Evolutionary conservation across 164 flowering plant genomes (phyloP), one percentile per base, ranked within the genome.

Genomic region (Umbellularia californica): DNA sequence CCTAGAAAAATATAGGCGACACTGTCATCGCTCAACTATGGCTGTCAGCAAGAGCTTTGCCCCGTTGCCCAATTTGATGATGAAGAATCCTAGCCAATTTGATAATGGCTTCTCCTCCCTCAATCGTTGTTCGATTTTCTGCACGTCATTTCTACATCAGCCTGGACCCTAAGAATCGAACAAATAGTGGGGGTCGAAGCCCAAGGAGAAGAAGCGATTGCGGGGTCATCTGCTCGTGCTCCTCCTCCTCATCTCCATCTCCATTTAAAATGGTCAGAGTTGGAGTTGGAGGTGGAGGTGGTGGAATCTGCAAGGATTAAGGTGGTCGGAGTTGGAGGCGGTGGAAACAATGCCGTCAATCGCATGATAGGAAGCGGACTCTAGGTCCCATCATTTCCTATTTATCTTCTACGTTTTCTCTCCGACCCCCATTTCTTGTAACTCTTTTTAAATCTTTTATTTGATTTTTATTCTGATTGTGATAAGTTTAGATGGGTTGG

Each of bases 321-420:
- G 86, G 98, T 95, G n/a, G 85, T 95, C 1, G 97, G 99, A 15
- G 97, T 95, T 76, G 98, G 99, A 52, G 99, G 99, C 0, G 99
- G 99, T 20, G 98, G 99, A 33, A 95, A 95, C 83, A 95, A 95
- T 87, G 99, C 98, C 64, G 89, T 95, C 73, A 95, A 95, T 80
- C 90, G 97, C 77, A 95, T 93, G 99, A 90, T 93, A 84, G 90
- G 92, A 30, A 90, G 96, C 74, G 99, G 95, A 55, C 84, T 95
- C 58, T 90, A 93, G 86, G 98, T 90, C 5, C 5, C 71, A 28
- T 28, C 30, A 68, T 77, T 72, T 71, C 52, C 23, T 70, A 24
- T 3, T 25, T 60, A 63, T 55, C 58, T 55, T 55, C 58, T 55
- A 1, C 1, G 4, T 0, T 55, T 55, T 3, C n/a, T 3, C 11